A percentile compares a stretch with the other conserved stretches of the same genome.
phyloP scores from a whole-genome alignment of 441 rosid species.

The Macaranga tanarius region DNA sequence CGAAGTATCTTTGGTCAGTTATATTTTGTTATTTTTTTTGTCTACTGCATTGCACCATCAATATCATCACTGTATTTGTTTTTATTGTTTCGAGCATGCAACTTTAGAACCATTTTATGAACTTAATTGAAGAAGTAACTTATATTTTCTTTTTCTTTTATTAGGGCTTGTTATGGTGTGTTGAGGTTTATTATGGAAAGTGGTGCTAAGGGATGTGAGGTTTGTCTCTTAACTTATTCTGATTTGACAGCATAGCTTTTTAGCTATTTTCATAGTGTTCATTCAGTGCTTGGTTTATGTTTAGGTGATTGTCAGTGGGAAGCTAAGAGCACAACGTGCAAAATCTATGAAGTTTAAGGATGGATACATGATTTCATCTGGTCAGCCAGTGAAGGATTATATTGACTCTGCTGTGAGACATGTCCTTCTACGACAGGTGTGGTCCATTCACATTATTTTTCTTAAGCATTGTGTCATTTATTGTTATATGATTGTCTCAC shows the following conservation, averaged over 20 bases:
- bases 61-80: not conserved
- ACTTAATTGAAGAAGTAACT: not conserved
- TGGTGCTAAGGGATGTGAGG: conserved; percentile 81
- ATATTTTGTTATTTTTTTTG: not conserved
- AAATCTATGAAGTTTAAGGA: conserved; percentile 81
- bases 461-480: not conserved
- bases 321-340: conserved; percentile 64
- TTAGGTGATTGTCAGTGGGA: conserved; percentile 63
- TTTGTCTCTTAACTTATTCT: conserved; percentile 12
- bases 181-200: conserved; percentile 68
- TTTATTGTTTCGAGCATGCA: not conserved
- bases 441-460: not conserved
- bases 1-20: too few species aligned
- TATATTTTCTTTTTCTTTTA: not conserved
- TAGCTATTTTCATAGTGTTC: too few species aligned
- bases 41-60: not conserved
- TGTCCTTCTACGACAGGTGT: conserved; percentile 65
- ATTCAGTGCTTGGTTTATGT: not conserved
- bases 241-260: too few species aligned
- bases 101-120: not conserved
- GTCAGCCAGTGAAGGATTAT: conserved; percentile 67
- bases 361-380: conserved; percentile 80
- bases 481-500: not conserved
- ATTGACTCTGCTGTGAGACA: conserved; percentile 69
- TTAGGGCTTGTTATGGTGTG: conserved; percentile 73